phyloP scores from a whole-genome alignment of 441 rosid species.

The Erysimum pusillum region DNA sequence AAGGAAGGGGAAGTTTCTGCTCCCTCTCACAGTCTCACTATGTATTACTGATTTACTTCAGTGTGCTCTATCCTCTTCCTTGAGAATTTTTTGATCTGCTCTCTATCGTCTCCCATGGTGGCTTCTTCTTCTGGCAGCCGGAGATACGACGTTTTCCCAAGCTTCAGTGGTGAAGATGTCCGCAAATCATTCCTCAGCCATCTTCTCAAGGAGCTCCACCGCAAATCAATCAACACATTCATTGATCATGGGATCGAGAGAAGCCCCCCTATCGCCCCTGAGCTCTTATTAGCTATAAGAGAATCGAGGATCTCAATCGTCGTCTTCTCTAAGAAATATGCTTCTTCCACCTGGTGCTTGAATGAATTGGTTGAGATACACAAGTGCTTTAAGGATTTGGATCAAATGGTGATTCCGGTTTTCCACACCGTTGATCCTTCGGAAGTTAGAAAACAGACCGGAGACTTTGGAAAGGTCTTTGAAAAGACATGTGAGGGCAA shows the following conservation, averaged over 20 bases:
- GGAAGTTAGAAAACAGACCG: conserved; percentile 8
- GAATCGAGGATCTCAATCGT: conserved; percentile 44
- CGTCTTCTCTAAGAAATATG: conserved; percentile 52
- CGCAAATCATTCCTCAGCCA: conserved; percentile 17
- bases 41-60: not conserved
- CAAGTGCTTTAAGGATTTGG: conserved; percentile 6
- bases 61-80: not conserved
- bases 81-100: not conserved
- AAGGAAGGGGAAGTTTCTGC: not conserved
- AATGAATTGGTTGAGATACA: conserved; percentile 46
- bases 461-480: not conserved
- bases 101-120: not conserved
- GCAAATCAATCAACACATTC: not conserved
- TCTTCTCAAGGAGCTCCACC: not conserved
- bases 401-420: conserved; percentile 47
- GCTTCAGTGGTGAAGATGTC: conserved; percentile 5
- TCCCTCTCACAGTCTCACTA: too few species aligned
- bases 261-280: conserved; percentile 24
- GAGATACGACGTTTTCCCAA: not conserved
- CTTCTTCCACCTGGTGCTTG: conserved; percentile 47
- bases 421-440: conserved; percentile 43
- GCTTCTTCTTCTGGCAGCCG: not conserved
- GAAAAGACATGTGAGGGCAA: not conserved
- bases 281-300: conserved; percentile 38
- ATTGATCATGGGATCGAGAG: conserved; percentile 20